These are phyloP conservation scores for Zymoseptoria brevis DNA, from an alignment of 2,329 filamentous ascomycete species.

Conservation along the genomic window DNA sequence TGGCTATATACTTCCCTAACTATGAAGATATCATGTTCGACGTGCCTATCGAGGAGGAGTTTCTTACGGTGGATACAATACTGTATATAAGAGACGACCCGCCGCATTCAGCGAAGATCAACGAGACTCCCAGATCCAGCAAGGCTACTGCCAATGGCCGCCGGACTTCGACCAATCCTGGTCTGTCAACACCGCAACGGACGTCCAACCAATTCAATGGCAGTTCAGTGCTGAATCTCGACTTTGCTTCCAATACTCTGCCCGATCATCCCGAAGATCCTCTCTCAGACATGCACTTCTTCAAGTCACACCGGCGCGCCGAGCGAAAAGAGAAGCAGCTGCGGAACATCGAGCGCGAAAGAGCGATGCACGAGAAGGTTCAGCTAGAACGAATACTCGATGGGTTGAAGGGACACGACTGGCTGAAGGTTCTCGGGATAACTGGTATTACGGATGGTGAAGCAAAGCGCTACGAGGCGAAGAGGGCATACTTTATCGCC, in stretches of 20 bases:
- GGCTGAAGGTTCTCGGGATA: slow-evolving; percentile 86
- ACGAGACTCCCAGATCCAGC: slow-evolving; percentile 10
- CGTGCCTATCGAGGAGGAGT: slow-evolving; percentile 69
- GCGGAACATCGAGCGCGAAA: slow-evolving; percentile 59
- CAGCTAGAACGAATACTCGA: slow-evolving; percentile 64
- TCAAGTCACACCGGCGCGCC: slow-evolving; percentile 51
- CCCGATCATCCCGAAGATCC: slow-evolving; percentile 43
- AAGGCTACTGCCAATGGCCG: slow-evolving; percentile 5
- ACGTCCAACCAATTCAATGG: slow-evolving; percentile 14
- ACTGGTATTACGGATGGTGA: slow-evolving; percentile 75
- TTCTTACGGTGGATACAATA: slow-evolving; percentile 22
- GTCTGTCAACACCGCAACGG: slow-evolving; percentile 12
- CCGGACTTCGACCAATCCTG: slow-evolving; percentile 11
- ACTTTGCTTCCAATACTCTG: slow-evolving; percentile 22
- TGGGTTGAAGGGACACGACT: slow-evolving; percentile 82
- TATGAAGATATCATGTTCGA: slow-evolving; percentile 93
- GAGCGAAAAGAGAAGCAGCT: slow-evolving; percentile 61
- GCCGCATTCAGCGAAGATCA: slow-evolving; percentile 2
- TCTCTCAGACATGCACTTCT: slow-evolving; percentile 48
- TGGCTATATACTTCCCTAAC: slow-evolving; percentile 83
- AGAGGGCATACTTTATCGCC: slow-evolving; percentile 73
- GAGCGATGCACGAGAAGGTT: slow-evolving; percentile 58
- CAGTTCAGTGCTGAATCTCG: slow-evolving; percentile 16
- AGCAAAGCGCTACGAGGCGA: slow-evolving; percentile 79
- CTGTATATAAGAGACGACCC: slow-evolving; percentile 27